Evolutionary conservation across 2,329 filamentous ascomycete species (phyloP), one percentile per base, ranked within the genome.

Genomic region (Hymenoscyphus repandus): DNA sequence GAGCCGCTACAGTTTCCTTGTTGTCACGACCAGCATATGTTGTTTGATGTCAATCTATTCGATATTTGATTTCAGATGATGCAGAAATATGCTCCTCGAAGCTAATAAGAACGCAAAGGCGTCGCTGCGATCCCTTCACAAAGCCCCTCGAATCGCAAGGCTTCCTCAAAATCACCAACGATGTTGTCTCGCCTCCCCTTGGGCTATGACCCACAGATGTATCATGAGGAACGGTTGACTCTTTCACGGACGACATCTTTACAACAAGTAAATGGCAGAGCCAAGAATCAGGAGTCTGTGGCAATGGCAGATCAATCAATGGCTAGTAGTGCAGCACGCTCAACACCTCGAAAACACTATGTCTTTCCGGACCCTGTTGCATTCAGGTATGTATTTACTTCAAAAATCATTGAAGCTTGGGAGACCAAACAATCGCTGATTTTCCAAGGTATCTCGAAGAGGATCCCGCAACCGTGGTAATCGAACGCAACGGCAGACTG

Each of bases 401-500:
- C 32, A 39, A 17, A 34, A 11, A 11, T 6, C n/a, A 13, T 33
- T 13, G 15, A 33, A n/a, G 15, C 27, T 40, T 33, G 9, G 12
- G 18, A 39, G 34, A 34, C 2, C 39, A 27, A n/a, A 18, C n/a
- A 48, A 31, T 36, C 50, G 57, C 44, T 50, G 39, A 17, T 31
- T 27, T 30, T 36, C 22, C 11, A 57, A 83, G 79, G 55, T 95
- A 92, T 64, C 80, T 99, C 18, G 88, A 95, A 72, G 88, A 95
- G 65, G 93, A 97, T 58, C 75, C 83, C 1, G 81, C 79, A 5
- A 90, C 90, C 3, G 77, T 75, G 2, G 82, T 96, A 6, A 75
- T 96, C 57, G 82, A 91, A 60, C 84, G 86, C 47, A 81, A 82
- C 49, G 76, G 78, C 45, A 74, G 79, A 45, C 77, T 99, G 5